Base-by-base conservation (phyloP, 306 rosid species). In the Geum urbanum region DNA sequence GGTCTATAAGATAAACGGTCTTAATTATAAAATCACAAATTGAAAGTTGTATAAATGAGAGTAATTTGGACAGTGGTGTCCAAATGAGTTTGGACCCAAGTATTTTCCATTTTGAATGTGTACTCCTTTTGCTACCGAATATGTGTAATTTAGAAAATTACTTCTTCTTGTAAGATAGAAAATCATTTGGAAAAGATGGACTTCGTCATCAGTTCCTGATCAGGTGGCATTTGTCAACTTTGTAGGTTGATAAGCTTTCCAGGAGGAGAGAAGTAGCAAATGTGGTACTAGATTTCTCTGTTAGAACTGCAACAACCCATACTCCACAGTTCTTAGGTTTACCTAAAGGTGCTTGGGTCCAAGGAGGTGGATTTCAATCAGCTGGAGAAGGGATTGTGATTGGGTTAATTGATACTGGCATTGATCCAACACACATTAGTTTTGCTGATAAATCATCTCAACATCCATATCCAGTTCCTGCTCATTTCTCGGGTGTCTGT, bases 321-420 rank as follows among this genome's bases (percentile, higher is more conserved):
- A 95, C 99, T 7, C 99, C 99, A 10, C 84, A 86, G 66, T 95
- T 95, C 84, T 80, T 95, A 89, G 99, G 99, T 74, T 87, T 95
- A 41, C 99, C 92, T 45, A 79, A 77, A 56, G 96, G 97, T 66
- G 99, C 99, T 19, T 95, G 99, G 99, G 72, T 54, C 39, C 88
- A 86, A 77, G 86, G 76, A 47, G 99, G 99, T 19, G 99, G 99
- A 52, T 91, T 79, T 77, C 89, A 83, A 74, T 80, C 74, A 39
- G 99, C 99, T 1, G 99, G 99, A 71, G 95, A 88, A 80, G 97
- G 97, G 56, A 27, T 95, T 24, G 97, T 91, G 63, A 95, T 95
- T 39, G 97, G 96, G 51, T 88, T 95, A 71, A 5, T 95, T 19
- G 99, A 95, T 74, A 95, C 99, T 20, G 99, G 99, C 75, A 87